Percentiles rank a stretch among this genome's conserved stretches.
phyloP scores from a whole-genome alignment of 2,329 filamentous ascomycete genomes.

The Teratosphaeriaceae sp. region DNA sequence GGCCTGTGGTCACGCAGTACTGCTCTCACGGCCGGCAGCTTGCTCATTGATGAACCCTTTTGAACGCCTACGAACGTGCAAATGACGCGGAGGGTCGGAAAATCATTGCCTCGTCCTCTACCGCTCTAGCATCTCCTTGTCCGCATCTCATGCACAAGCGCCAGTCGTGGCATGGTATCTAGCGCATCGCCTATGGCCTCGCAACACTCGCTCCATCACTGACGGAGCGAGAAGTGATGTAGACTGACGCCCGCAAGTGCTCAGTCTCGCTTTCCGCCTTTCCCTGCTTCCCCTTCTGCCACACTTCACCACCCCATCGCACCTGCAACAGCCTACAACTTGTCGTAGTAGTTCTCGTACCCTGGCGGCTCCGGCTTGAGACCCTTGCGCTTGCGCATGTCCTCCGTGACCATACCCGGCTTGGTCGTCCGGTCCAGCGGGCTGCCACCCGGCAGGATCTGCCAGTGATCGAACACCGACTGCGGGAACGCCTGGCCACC shows the following conservation, averaged over 20 bases:
- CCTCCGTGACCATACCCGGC: conserved; percentile 74
- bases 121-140: background rate
- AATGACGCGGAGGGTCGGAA: background rate
- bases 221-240: background rate
- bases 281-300: background rate
- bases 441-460: conserved; percentile 89
- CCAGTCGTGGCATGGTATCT: background rate
- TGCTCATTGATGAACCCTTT: background rate
- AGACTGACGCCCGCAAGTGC: conserved; percentile 6
- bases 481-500: conserved; percentile 98
- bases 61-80: background rate
- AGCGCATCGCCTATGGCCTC: background rate
- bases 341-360: conserved; percentile 64
- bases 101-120: background rate
- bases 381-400: conserved; percentile 99
- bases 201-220: background rate
- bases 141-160: background rate
- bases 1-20: no score
- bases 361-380: conserved; percentile 92
- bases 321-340: conserved; percentile 22
- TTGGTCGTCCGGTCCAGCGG: conserved; percentile 76
- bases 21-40: no score
- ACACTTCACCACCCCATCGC: background rate
- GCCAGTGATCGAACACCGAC: conserved; percentile 98
- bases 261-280: conserved; percentile 5